A percentile compares a stretch with the other conserved stretches of the same genome.
phyloP scores from a whole-genome alignment of 371 early-diverging fungal genomes.

The Mycotypha africana region DNA sequence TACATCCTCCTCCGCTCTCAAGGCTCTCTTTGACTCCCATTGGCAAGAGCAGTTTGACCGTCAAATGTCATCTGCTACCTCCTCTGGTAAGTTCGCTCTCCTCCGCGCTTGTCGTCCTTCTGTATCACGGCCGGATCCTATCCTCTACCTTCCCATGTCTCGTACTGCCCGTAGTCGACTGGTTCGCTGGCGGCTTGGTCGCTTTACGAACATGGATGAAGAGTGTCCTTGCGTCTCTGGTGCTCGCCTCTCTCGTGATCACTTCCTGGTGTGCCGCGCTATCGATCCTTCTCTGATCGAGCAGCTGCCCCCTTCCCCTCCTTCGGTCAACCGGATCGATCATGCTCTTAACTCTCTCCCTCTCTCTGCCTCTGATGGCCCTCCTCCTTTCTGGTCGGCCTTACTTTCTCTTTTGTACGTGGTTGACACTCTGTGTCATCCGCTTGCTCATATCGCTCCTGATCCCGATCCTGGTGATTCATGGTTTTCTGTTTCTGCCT shows the following conservation, averaged over 20 bases:
- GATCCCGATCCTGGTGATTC: not conserved
- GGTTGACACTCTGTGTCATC: not conserved
- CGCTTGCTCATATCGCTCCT: not conserved
- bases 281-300: not conserved
- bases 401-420: not conserved
- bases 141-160: not conserved
- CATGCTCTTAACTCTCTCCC: not conserved
- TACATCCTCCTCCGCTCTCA: not conserved
- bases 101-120: not conserved
- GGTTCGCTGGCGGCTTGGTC: conserved; percentile 5
- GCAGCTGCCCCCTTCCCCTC: not conserved
- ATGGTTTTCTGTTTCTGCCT: not conserved
- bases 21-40: too few relatives aligned
- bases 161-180: conserved; percentile 1
- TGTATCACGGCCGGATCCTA: not conserved
- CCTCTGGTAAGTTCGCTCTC: not conserved
- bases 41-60: not conserved
- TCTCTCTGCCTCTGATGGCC: not conserved
- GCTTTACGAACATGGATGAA: not conserved
- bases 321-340: not conserved
- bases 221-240: not conserved
- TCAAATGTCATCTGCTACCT: not conserved
- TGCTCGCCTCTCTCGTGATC: not conserved
- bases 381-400: conserved; percentile 1
- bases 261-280: not conserved